Conservation (phyloP, 129 eudicot species). For the Ambrosia artemisiifolia region DNA sequence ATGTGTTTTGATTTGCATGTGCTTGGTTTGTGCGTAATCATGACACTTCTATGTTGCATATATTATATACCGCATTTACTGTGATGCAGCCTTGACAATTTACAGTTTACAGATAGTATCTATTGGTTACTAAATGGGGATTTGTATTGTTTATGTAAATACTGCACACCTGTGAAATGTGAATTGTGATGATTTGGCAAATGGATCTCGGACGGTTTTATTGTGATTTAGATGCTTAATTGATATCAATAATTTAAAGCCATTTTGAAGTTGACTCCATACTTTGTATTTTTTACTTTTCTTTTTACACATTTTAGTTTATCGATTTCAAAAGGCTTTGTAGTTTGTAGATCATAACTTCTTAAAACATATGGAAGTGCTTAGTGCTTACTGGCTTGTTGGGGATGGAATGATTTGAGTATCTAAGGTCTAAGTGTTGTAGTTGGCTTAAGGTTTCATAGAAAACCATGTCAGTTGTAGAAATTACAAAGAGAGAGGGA, state of each 20-base stretch:
- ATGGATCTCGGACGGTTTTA: neutral
- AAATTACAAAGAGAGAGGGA: neutral
- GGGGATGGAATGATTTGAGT: neutral
- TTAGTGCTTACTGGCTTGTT: conserved; percentile 9
- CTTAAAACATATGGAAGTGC: conserved; percentile 4
- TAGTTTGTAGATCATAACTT: neutral
- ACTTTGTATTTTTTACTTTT: neutral
- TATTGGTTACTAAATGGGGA: neutral
- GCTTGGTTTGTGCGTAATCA: neutral
- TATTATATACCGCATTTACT: neutral
- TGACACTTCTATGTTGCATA: neutral
- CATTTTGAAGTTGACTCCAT: neutral
- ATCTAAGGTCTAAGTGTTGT: neutral
- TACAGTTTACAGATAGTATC: neutral
- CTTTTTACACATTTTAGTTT: neutral
- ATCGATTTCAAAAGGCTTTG: neutral
- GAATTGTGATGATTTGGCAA: neutral
- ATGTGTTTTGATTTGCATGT: neutral
- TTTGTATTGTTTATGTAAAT: neutral
- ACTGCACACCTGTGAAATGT: neutral
- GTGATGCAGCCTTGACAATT: neutral
- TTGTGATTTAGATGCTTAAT: neutral
- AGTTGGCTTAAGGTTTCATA: conserved; percentile 1
- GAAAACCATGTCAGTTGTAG: neutral
- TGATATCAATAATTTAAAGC: neutral